Evolutionary conservation across 768 basidiomycete genomes (phyloP).

Genomic region (Paxillus ammoniavirescens): DNA sequence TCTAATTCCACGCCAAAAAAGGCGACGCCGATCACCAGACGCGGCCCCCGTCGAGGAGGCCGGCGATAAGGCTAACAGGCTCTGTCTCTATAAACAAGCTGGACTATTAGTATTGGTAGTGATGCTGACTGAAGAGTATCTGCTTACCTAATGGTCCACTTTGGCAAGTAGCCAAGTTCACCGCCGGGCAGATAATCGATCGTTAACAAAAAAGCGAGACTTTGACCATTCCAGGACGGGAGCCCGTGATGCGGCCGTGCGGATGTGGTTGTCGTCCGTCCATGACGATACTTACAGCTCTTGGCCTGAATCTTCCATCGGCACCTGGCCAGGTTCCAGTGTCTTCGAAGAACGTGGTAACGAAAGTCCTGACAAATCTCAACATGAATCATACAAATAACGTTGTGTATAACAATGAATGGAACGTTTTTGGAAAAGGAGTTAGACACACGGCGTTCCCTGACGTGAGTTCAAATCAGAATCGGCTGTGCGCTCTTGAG

Average conservation of each 20-base stretch:
- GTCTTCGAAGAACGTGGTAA: neutral
- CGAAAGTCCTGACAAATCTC: neutral
- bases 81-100: neutral
- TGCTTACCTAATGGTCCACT: neutral
- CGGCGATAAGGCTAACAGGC: conserved; percentile 19
- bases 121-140: neutral
- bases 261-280: neutral
- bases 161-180: neutral
- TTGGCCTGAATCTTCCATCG: too few relatives aligned
- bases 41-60: neutral
- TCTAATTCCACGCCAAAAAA: conserved; percentile 9
- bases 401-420: neutral
- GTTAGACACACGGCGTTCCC: neutral
- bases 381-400: neutral
- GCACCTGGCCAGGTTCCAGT: neutral
- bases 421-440: neutral
- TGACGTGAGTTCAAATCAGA: neutral
- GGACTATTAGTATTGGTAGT: too few relatives aligned
- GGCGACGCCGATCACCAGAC: conserved; percentile 18
- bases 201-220: too few relatives aligned
- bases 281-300: neutral
- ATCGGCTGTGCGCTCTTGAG: neutral
- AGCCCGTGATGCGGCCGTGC: neutral
- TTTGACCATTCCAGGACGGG: too few relatives aligned
- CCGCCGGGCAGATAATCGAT: neutral